A percentile compares a stretch with the other conserved stretches of the same genome.
Conservation (phyloP, 1,284 basidiomycete species). For the Ustilago sp. region DNA sequence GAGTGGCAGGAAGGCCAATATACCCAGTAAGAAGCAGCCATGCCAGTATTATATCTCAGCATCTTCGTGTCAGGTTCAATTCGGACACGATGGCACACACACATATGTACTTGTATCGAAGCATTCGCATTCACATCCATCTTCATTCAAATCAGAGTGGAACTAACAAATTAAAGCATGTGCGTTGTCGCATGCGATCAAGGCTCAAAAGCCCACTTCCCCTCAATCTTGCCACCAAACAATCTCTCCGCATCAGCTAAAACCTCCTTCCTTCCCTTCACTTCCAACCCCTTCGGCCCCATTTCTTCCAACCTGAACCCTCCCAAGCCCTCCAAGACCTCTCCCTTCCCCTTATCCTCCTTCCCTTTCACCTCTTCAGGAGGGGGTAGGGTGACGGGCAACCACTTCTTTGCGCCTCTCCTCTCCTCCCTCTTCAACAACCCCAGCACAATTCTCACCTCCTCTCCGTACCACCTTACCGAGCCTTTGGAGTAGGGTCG, state of each 20-base stretch:
- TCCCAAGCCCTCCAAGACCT: constrained; percentile 20
- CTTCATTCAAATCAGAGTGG: not conserved
- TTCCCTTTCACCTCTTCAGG: constrained; percentile 4
- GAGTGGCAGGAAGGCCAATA: not conserved
- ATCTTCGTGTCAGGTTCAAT: not conserved
- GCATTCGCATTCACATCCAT: not conserved
- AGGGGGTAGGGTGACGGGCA: constrained; percentile 25
- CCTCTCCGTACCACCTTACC: constrained; percentile 21
- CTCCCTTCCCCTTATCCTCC: not conserved
- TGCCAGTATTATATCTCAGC: not conserved
- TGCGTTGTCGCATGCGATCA: not conserved
- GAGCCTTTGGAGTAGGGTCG: constrained; percentile 19
- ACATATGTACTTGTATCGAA: constrained; percentile 4
- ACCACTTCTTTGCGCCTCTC: constrained; percentile 24
- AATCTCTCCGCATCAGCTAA: constrained; percentile 37
- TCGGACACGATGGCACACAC: not conserved
- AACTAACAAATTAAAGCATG: not conserved
- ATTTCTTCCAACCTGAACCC: constrained; percentile 52
- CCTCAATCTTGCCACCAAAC: constrained; percentile 33
- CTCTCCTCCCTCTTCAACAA: constrained; percentile 31
- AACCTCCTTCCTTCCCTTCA: constrained; percentile 46
- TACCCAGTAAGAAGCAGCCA: not conserved
- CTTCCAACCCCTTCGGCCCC: constrained; percentile 50
- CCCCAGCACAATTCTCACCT: constrained; percentile 23
- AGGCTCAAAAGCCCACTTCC: constrained; percentile 30